Evolutionary conservation across 768 basidiomycete genomes (phyloP).

Genomic region (Boletus sensibilis): DNA sequence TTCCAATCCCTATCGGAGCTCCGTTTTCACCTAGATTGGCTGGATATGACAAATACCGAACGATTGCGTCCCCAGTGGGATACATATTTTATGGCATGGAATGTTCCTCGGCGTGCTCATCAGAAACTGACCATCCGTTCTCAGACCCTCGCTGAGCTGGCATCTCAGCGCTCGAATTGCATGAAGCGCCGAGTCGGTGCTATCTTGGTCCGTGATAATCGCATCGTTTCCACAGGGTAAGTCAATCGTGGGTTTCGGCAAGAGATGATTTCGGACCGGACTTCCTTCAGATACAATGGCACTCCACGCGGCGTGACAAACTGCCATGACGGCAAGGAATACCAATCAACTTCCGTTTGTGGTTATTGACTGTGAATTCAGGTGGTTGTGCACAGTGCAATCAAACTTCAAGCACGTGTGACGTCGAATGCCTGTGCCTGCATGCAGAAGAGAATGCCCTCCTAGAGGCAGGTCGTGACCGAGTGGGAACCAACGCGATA

Average conservation of each 20-base stretch:
- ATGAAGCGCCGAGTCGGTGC: constrained; percentile 98
- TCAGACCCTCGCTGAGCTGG: constrained; percentile 85
- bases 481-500: constrained; percentile 79
- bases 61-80: constrained; percentile 91
- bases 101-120: background rate
- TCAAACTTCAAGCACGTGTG: constrained; percentile 42
- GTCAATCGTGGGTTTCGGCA: constrained; percentile 14
- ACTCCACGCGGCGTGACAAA: constrained; percentile 89
- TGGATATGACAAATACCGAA: constrained; percentile 70
- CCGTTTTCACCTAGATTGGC: constrained; percentile 57
- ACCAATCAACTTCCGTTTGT: constrained; percentile 6
- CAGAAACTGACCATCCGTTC: constrained; percentile 7
- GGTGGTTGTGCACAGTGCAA: constrained; percentile 89
- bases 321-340: constrained; percentile 50
- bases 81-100: constrained; percentile 89
- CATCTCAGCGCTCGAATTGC: constrained; percentile 88
- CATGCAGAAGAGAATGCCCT: constrained; percentile 99
- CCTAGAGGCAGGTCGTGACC: constrained; percentile 88
- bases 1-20: constrained; percentile 56
- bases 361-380: constrained; percentile 59
- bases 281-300: constrained; percentile 79
- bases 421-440: constrained; percentile 85
- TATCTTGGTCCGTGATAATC: constrained; percentile 81
- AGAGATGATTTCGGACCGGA: background rate
- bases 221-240: constrained; percentile 78